phyloP scores from a whole-genome alignment of 1,284 basidiomycete species.

The Earliella scabrosa region DNA sequence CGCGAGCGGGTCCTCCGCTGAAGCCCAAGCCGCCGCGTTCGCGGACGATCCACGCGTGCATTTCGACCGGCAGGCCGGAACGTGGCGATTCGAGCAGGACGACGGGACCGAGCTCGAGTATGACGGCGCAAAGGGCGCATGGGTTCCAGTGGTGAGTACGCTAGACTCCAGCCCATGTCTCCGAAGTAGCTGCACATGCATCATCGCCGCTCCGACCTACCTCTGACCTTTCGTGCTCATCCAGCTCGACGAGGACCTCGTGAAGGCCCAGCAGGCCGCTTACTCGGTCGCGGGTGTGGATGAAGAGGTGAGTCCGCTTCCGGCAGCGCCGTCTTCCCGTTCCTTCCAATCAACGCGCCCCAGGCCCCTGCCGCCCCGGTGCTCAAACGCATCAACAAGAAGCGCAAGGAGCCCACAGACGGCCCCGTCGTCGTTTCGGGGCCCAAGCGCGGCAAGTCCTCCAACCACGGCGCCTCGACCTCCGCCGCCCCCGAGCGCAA shows the following conservation, averaged over 20 bases:
- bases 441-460: slow-evolving; percentile 65
- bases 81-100: slow-evolving; percentile 91
- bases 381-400: slow-evolving; percentile 78
- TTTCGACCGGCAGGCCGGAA: slow-evolving; percentile 74
- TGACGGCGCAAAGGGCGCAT: slow-evolving; percentile 71
- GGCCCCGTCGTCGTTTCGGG: slow-evolving; percentile 55
- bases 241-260: slow-evolving; percentile 84
- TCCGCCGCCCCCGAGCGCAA: slow-evolving; percentile 47
- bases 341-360: slow-evolving; percentile 1
- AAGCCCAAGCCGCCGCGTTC: slow-evolving; percentile 68
- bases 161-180: too few relatives aligned
- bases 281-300: slow-evolving; percentile 91
- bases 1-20: slow-evolving; percentile 51
- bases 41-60: slow-evolving; percentile 80
- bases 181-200: slow-evolving; percentile 1
- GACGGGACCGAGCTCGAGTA: slow-evolving; percentile 91
- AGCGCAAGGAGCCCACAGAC: slow-evolving; percentile 79
- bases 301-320: slow-evolving; percentile 70
- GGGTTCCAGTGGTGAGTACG: slow-evolving; percentile 80
- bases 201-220: background rate
- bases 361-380: slow-evolving; percentile 87
- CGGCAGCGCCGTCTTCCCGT: slow-evolving; percentile 9
- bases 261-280: slow-evolving; percentile 89
- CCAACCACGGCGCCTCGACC: slow-evolving; percentile 25
- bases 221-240: too few relatives aligned